Evolutionary conservation across 257 asterid species (phyloP).

Genomic region (Rubia yunnanensis): DNA sequence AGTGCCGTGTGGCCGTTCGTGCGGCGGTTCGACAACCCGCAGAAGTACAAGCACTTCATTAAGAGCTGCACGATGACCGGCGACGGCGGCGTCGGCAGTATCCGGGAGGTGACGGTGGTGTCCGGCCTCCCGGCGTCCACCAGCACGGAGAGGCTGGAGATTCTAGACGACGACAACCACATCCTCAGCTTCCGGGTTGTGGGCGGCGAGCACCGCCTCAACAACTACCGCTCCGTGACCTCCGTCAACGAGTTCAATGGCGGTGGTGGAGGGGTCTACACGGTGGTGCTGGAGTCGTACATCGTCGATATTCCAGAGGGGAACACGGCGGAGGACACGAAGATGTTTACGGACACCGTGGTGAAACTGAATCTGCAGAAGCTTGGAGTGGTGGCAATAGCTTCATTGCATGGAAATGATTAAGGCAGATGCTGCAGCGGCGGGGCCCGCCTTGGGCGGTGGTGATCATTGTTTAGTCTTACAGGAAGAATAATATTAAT

Average conservation of each 20-base stretch:
- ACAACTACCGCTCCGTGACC: conserved; percentile 67
- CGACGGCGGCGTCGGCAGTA: conserved; percentile 78
- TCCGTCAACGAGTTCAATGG: conserved; percentile 49
- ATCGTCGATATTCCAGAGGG: conserved; percentile 87
- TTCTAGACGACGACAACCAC: conserved; percentile 59
- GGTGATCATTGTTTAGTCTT: conserved; percentile 2
- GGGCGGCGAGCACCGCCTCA: conserved; percentile 84
- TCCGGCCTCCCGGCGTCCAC: conserved; percentile 92
- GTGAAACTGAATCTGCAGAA: conserved; percentile 76
- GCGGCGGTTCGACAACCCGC: conserved; percentile 76
- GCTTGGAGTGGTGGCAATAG: conserved; percentile 59
- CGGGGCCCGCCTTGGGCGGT: not conserved
- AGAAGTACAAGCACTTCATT: conserved; percentile 85
- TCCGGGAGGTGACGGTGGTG: conserved; percentile 75
- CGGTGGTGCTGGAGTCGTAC: conserved; percentile 67
- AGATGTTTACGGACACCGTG: conserved; percentile 79
- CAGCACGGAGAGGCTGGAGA: conserved; percentile 82
- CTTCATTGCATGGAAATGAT: conserved; percentile 41
- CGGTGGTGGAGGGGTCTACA: conserved; percentile 25
- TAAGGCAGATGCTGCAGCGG: conserved; percentile 5
- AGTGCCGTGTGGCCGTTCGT: conserved; percentile 67
- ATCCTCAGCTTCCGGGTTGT: conserved; percentile 71
- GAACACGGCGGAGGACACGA: conserved; percentile 79
- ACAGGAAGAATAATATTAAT: not conserved
- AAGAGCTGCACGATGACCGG: conserved; percentile 66